phyloP scores from a whole-genome alignment of 2,329 filamentous ascomycete genomes.

The Coniochaeta sp. region DNA sequence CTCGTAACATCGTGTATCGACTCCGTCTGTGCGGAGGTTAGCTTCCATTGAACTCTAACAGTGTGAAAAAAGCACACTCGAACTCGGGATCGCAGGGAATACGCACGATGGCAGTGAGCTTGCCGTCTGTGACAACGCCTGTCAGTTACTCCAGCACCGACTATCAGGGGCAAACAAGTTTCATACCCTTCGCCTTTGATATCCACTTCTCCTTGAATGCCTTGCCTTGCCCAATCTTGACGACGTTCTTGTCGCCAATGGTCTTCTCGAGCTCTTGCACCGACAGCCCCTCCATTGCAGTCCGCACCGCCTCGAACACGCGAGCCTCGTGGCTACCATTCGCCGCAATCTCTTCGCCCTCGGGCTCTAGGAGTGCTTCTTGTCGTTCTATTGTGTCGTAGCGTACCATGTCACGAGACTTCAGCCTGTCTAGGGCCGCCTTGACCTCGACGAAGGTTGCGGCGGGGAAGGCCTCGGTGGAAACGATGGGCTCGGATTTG shows the following conservation, averaged over 20 bases:
- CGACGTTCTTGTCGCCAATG: slow-evolving; percentile 65
- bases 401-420: slow-evolving; percentile 75
- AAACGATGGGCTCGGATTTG: slow-evolving; percentile 57
- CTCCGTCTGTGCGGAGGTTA: slow-evolving; percentile 41
- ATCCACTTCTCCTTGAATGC: slow-evolving; percentile 82
- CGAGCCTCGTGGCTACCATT: slow-evolving; percentile 78
- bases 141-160: not conserved
- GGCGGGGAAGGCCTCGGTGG: slow-evolving; percentile 62
- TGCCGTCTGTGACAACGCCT: slow-evolving; percentile 19
- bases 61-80: slow-evolving; percentile 22
- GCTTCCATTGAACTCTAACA: not conserved
- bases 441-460: slow-evolving; percentile 66
- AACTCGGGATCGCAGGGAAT: slow-evolving; percentile 21
- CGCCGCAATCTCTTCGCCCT: slow-evolving; percentile 63
- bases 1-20: slow-evolving; percentile 74
- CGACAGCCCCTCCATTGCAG: slow-evolving; percentile 71
- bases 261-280: slow-evolving; percentile 64
- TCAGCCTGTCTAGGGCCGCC: slow-evolving; percentile 78
- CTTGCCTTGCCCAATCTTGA: slow-evolving; percentile 87
- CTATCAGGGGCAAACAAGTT: not conserved
- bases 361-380: slow-evolving; percentile 66
- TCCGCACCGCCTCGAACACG: slow-evolving; percentile 67
- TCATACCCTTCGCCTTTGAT: slow-evolving; percentile 33
- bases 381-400: slow-evolving; percentile 81
- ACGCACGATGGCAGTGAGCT: slow-evolving; percentile 45